A percentile compares a stretch with the other conserved stretches of the same genome.
Evolutionary conservation across 768 basidiomycete genomes (phyloP).

Genomic region (Collybia nuda): DNA sequence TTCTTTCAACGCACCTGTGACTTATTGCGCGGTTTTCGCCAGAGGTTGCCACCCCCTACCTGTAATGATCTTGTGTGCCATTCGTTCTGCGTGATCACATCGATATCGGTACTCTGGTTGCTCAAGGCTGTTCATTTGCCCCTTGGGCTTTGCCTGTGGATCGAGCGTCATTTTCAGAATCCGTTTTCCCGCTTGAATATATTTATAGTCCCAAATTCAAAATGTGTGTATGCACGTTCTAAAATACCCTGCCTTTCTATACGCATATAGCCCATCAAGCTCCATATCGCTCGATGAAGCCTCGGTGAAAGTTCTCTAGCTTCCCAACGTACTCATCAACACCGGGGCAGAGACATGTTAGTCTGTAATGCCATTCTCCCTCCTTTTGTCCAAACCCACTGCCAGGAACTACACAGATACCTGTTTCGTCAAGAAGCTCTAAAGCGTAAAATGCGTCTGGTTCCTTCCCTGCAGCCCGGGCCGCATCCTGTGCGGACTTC

Average conservation of each 20-base stretch:
- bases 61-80: not conserved
- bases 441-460: slow-evolving; percentile 92
- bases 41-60: slow-evolving; percentile 15
- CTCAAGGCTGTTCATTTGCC: no score
- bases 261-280: slow-evolving; percentile 6
- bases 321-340: slow-evolving; percentile 90
- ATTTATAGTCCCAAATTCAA: no score
- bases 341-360: slow-evolving; percentile 94
- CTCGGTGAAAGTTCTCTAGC: slow-evolving; percentile 54
- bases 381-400: slow-evolving; percentile 93
- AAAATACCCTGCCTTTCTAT: no score
- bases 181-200: no score
- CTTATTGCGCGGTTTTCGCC: slow-evolving; percentile 18
- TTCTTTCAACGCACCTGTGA: not conserved
- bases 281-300: slow-evolving; percentile 26
- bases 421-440: slow-evolving; percentile 80
- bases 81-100: no score
- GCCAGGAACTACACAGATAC: slow-evolving; percentile 93
- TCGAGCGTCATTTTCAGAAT: no score
- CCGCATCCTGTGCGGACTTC: slow-evolving; percentile 69
- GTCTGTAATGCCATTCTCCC: slow-evolving; percentile 85
- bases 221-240: no score
- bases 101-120: no score
- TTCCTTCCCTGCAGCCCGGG: slow-evolving; percentile 66
- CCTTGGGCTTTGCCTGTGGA: no score